phyloP scores from a whole-genome alignment of 257 asterid species.

The Salvia splendens region DNA sequence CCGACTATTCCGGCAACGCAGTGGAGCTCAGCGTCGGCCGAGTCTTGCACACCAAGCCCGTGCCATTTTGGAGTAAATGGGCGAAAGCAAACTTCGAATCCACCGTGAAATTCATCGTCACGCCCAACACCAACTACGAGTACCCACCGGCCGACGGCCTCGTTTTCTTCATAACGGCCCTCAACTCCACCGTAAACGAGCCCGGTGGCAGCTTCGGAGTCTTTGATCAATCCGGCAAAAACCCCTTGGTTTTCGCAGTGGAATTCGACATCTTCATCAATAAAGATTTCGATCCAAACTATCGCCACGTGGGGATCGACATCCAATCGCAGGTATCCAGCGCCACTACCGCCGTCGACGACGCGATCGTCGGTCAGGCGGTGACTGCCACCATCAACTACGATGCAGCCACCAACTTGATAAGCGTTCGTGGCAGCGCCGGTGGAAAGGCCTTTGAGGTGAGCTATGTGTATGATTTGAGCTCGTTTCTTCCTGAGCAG shows the following conservation, averaged over 20 bases:
- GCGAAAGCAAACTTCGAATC: constrained; percentile 7
- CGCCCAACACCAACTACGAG: not conserved
- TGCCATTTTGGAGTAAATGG: not conserved
- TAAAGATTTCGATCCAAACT: no score
- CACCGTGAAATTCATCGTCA: not conserved
- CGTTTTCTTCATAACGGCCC: constrained; percentile 17
- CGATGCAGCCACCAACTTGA: no score
- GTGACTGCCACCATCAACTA: no score
- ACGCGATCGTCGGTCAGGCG: no score
- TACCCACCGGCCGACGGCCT: constrained; percentile 15
- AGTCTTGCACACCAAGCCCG: not conserved
- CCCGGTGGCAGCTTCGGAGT: constrained; percentile 1
- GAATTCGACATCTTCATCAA: not conserved
- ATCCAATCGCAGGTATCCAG: no score
- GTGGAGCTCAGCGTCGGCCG: not conserved
- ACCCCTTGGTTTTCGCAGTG: not conserved
- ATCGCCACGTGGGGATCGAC: no score
- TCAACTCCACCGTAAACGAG: not conserved
- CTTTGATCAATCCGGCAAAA: not conserved
- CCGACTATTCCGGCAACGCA: not conserved
- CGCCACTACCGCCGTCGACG: no score
- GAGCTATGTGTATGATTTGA: not conserved
- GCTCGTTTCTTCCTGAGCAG: not conserved
- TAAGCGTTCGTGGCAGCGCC: no score
- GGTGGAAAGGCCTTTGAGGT: not conserved